Base-by-base conservation (phyloP, 192 early-diverging fungal species). In the Mortierella claussenii region DNA sequence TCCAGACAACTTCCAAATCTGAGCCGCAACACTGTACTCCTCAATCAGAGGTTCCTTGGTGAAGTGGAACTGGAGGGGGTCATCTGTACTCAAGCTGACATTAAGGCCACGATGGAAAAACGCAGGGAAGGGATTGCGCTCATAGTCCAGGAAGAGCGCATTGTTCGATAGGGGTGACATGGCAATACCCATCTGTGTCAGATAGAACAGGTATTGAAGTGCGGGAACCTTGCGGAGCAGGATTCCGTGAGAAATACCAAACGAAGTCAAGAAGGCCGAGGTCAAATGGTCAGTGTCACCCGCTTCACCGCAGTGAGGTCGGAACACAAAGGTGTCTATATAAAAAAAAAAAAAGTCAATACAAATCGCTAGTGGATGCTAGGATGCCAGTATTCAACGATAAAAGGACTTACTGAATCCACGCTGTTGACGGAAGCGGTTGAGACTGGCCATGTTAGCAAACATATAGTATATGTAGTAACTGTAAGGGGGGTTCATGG, bases 81-180 rank as follows among this genome's bases (percentile, higher is more conserved):
- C 97, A 70, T 98, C 97, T 7, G 96, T 97, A 24, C 93, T 95
- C 33, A 98, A 83, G 15, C 90, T 91, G 15, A 98, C 92, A 68
- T 98, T 97, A 45, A 98, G 87, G 1, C 97, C 97, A 42, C 96
- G 92, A 73, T 98, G 94, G 88, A 97, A 98, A 80, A 95, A 98
- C 12, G 86, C 82, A 48, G 92, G 86, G 67, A 98, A 93, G 2
- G 96, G 95, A 67, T 98, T 97, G 59, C 96, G 84, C 80, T 98
- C 97, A 67, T 96, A 96, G 20, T 90, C 92, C 52, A 98, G 82
- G 78, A 98, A 98, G 32, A 98, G 79, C 2, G 97, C 95, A 69
- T 98, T 98, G 89, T 98, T 98, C 26, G 95, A 97, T 10, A 98
- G 85, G 24, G 97, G 97, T 10, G 94, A 95, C 97, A 98, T 98